Conservation (phyloP, 2,329 filamentous ascomycete species). For the Teratosphaeria destructans region DNA sequence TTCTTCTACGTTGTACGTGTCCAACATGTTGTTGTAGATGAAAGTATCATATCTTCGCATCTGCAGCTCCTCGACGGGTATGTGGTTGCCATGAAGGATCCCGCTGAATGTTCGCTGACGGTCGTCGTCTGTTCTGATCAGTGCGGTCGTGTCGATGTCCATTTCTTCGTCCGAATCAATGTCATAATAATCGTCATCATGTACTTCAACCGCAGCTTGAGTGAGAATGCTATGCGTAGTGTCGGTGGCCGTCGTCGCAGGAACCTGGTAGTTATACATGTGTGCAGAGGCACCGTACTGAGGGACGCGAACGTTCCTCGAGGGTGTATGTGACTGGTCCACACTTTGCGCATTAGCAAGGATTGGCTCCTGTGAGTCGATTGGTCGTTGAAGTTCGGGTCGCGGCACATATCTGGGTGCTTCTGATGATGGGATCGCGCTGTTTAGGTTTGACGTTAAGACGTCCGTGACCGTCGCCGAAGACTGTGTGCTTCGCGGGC, state of each 20-base stretch:
- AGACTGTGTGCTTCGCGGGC: neutral
- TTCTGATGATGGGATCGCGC: neutral
- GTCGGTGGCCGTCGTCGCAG: neutral
- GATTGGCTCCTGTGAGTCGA: constrained; percentile 7
- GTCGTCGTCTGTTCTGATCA: constrained; percentile 7
- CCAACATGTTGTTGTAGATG: constrained; percentile 36
- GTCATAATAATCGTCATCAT: constrained; percentile 42
- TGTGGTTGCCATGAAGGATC: constrained; percentile 21
- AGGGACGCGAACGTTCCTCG: neutral
- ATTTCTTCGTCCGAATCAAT: constrained; percentile 38
- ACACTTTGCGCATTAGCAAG: neutral
- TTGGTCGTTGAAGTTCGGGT: constrained; percentile 12
- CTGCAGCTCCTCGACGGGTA: constrained; percentile 16
- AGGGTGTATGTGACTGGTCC: neutral
- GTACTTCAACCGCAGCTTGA: constrained; percentile 33
- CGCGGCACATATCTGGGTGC: constrained; percentile 7
- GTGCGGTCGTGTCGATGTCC: constrained; percentile 11
- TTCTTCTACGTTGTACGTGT: constrained; percentile 36
- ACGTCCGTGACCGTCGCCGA: neutral
- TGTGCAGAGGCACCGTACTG: neutral
- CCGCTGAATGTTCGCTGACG: constrained; percentile 15
- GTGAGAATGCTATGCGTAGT: constrained; percentile 23
- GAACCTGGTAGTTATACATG: neutral
- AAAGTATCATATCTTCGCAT: constrained; percentile 36
- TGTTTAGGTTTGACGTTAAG: neutral